Conservation (phyloP, 192 early-diverging fungal genomes). For the Rhizophlyctis rosea region DNA sequence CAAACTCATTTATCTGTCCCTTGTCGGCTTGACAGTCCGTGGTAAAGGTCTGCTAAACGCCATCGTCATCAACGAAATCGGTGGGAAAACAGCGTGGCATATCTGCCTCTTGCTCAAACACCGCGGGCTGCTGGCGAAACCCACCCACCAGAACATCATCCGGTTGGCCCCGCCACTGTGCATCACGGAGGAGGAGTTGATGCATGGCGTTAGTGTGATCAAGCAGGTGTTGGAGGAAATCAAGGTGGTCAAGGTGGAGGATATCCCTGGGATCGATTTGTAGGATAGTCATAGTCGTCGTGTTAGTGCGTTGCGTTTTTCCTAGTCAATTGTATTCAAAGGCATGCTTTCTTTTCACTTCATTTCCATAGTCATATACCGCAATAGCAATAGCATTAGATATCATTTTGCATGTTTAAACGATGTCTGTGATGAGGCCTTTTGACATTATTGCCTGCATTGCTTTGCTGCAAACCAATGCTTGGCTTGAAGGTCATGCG, state of each 20-base stretch:
- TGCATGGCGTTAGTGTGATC: constrained; percentile 78
- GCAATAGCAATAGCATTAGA: too few relatives aligned
- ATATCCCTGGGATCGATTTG: constrained; percentile 52
- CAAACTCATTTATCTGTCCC: not conserved
- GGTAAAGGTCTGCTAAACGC: constrained; percentile 95
- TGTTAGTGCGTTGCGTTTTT: too few relatives aligned
- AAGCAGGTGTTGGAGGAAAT: constrained; percentile 74
- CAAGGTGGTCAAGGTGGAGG: constrained; percentile 46
- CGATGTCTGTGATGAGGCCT: too few relatives aligned
- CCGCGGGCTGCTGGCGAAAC: constrained; percentile 93
- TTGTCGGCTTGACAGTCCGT: constrained; percentile 52
- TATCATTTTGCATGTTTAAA: too few relatives aligned
- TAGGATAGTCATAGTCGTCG: too few relatives aligned
- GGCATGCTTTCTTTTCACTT: too few relatives aligned
- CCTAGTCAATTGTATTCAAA: too few relatives aligned
- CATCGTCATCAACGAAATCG: constrained; percentile 81
- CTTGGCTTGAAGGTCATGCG: too few relatives aligned
- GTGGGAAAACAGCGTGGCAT: constrained; percentile 99
- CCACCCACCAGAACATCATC: constrained; percentile 98
- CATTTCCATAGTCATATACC: too few relatives aligned
- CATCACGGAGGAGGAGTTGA: constrained; percentile 90
- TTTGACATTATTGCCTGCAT: too few relatives aligned
- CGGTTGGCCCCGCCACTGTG: constrained; percentile 92
- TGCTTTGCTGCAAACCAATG: too few relatives aligned
- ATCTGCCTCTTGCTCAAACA: constrained; percentile 90